Base-by-base conservation (phyloP, 2,329 filamentous ascomycete species). In the Fusarium sacchari region DNA sequence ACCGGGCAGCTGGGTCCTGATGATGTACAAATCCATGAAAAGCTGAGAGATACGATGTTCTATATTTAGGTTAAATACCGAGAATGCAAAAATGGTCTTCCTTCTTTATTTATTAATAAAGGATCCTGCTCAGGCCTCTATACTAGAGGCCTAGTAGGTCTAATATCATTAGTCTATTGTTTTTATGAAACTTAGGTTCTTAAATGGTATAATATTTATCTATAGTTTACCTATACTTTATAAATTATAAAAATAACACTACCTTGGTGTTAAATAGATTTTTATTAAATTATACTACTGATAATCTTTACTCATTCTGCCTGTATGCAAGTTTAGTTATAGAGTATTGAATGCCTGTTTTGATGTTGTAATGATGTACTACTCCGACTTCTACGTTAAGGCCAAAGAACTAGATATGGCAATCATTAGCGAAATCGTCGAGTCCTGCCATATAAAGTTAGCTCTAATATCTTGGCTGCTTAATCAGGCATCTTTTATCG, bases 401-500 rank as follows among this genome's bases (percentile, higher is more conserved):
- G 6, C 7, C 0, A 49, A 5, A n/a, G 5, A 24, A 49, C 22
- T 17, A 5, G 5, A 36, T 26, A 1, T 9, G 6, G 49, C 4
- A 36, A 26, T 37, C 3, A 0, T 4, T 9, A 20, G 13, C 5
- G 3, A 0, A 3, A 0, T 36, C 49, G 32, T n/a, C 49, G 18
- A 0, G 1, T 12, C 9, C 9, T 52, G 17, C 49, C 9, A 7
- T 10, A 5, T 22, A 2, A 2, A 6, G 49, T 13, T 52, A 53
- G 44, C 13, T 7, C 4, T 0, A 20, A 14, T 5, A 0, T 7
- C 1, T 9, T 13, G 7, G 7, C 0, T 11, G 3, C 32, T 8
- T 0, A 20, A 36, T 14, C 3, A 4, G 20, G n/a, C 13, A 52
- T 6, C n/a, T 20, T 5, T 0, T 0, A 1, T 30, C 30, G 30